A percentile compares a stretch with the other conserved stretches of the same genome.
Evolutionary conservation across 768 basidiomycete genomes (phyloP).

Genomic region (Suillus weaverae): DNA sequence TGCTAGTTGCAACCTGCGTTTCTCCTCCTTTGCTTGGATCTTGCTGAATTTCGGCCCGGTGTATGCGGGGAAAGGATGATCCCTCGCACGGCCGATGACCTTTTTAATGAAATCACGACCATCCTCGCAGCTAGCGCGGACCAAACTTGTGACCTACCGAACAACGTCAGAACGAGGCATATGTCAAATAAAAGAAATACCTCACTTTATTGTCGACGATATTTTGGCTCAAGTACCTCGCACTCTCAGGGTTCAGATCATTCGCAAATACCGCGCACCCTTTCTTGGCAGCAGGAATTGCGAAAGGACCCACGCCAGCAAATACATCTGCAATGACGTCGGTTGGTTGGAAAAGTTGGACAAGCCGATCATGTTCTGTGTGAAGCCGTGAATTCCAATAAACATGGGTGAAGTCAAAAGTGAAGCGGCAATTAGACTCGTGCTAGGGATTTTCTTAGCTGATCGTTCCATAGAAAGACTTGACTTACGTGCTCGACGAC

Average conservation of each 20-base stretch:
- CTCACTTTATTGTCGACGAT: slow-evolving; percentile 71
- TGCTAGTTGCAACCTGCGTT: slow-evolving; percentile 29
- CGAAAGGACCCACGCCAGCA: slow-evolving; percentile 97
- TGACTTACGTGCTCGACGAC: slow-evolving; percentile 77
- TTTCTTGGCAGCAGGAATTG: slow-evolving; percentile 88
- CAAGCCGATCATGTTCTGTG: slow-evolving; percentile 86
- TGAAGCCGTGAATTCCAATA: slow-evolving; percentile 99
- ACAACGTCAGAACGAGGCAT: slow-evolving; percentile 7
- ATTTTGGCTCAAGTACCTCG: slow-evolving; percentile 74
- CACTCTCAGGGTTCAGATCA: slow-evolving; percentile 90
- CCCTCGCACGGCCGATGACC: slow-evolving; percentile 51
- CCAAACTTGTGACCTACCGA: slow-evolving; percentile 59
- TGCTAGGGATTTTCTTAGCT: slow-evolving; percentile 43
- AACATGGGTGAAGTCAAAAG: slow-evolving; percentile 91
- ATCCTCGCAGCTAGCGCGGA: slow-evolving; percentile 78
- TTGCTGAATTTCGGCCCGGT: slow-evolving; percentile 40
- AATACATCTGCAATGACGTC: slow-evolving; percentile 92
- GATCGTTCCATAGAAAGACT: slow-evolving; percentile 1
- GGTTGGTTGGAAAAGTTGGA: slow-evolving; percentile 65
- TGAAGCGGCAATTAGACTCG: slow-evolving; percentile 85
- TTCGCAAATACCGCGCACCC: slow-evolving; percentile 90
- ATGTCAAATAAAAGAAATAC: slow-evolving; percentile 20
- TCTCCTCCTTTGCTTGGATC: slow-evolving; percentile 42
- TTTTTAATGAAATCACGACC: slow-evolving; percentile 82
- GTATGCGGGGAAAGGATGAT: slow-evolving; percentile 66